Conservation (phyloP, 148 eudicot genomes). For the Bassia scoparia region DNA sequence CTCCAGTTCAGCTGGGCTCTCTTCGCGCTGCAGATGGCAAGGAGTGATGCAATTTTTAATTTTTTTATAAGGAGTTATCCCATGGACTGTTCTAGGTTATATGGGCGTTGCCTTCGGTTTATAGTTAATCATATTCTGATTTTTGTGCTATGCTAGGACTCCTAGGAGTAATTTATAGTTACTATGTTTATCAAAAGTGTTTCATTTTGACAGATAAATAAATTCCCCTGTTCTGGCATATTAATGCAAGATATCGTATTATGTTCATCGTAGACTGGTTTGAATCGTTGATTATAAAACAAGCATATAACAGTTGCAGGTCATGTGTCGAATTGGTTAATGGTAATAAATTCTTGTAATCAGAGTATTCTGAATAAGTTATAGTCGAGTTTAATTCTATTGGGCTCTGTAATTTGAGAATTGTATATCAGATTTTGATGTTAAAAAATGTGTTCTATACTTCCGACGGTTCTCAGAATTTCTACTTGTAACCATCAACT, state of each 20-base stretch:
- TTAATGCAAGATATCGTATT: constrained; percentile 4
- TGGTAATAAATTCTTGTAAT: not conserved
- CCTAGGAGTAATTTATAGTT: not conserved
- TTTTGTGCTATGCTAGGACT: not conserved
- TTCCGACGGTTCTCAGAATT: too few species aligned
- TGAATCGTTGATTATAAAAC: not conserved
- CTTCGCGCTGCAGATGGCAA: constrained; percentile 96
- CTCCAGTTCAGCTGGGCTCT: constrained; percentile 89
- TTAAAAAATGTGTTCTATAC: not conserved
- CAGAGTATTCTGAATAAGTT: not conserved
- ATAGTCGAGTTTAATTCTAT: not conserved
- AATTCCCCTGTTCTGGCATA: not conserved
- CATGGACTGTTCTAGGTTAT: constrained; percentile 11
- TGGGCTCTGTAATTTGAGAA: not conserved
- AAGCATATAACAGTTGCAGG: not conserved
- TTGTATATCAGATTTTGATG: not conserved
- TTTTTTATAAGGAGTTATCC: not conserved
- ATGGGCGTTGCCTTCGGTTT: constrained; percentile 7
- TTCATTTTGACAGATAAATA: constrained; percentile 2
- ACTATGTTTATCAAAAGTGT: not conserved
- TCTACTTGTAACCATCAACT: too few species aligned
- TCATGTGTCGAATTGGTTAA: not conserved
- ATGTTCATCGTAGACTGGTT: not conserved
- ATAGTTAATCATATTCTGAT: constrained; percentile 11
- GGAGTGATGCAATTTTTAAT: constrained; percentile 49